These are phyloP conservation scores for Pezicula radicicola DNA, from an alignment of 2,329 filamentous ascomycete species.

Conservation along the genomic window DNA sequence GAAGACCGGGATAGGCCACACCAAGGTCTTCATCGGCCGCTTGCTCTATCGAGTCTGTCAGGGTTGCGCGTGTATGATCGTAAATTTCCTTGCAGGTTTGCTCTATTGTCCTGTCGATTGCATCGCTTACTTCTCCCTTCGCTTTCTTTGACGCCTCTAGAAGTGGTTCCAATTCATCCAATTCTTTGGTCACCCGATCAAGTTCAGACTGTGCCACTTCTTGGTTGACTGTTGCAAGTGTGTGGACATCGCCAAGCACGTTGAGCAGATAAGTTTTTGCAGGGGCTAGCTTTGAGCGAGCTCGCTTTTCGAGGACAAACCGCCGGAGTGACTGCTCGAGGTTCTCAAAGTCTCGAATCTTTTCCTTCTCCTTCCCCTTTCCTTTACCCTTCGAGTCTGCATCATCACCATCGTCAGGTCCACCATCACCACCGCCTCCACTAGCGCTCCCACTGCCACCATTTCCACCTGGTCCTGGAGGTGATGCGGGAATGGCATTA, in stretches of 20 bases:
- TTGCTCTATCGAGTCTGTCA: slow-evolving; percentile 72
- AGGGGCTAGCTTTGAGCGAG: slow-evolving; percentile 90
- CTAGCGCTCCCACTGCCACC: slow-evolving; percentile 52
- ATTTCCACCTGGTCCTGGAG: slow-evolving; percentile 50
- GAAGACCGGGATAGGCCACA: slow-evolving; percentile 81
- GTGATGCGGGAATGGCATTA: slow-evolving; percentile 77
- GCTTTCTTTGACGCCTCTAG: slow-evolving; percentile 83
- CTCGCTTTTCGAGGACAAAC: slow-evolving; percentile 94
- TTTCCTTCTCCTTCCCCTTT: slow-evolving; percentile 86
- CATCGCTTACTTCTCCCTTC: slow-evolving; percentile 73
- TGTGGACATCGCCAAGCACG: slow-evolving; percentile 81
- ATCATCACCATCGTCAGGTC: slow-evolving; percentile 36
- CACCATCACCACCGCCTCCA: slow-evolving; percentile 51
- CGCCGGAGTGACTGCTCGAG: slow-evolving; percentile 85
- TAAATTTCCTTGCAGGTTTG: slow-evolving; percentile 84
- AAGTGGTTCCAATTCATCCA: slow-evolving; percentile 79
- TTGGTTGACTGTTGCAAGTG: slow-evolving; percentile 79
- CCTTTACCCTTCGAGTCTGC: slow-evolving; percentile 58
- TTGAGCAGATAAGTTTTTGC: slow-evolving; percentile 95
- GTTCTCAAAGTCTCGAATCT: slow-evolving; percentile 83
- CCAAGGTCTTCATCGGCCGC: slow-evolving; percentile 77
- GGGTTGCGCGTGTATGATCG: slow-evolving; percentile 71
- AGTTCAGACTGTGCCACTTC: slow-evolving; percentile 85
- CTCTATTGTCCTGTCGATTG: slow-evolving; percentile 80
- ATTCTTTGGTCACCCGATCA: slow-evolving; percentile 75